Evolutionary conservation across 2,329 filamentous ascomycete genomes (phyloP), one percentile per base, ranked within the genome.

Genomic region (Monilinia aucupariae): DNA sequence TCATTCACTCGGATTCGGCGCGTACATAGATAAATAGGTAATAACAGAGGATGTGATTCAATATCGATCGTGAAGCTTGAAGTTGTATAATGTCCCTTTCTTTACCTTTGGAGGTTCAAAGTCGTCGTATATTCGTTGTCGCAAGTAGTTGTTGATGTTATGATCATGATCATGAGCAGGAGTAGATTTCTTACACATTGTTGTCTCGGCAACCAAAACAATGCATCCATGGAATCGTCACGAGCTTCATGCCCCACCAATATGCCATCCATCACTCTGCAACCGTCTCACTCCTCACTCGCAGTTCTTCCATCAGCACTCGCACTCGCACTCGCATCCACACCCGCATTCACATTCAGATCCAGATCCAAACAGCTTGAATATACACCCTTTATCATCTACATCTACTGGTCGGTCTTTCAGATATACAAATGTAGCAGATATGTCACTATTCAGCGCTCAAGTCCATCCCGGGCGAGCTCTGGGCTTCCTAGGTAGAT

Each of bases 391-490:
- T 52, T 10, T 10, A 27, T 32, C 13, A 1, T 60, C 37, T 45
- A 27, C 25, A 15, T 39, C 12, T 39, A 39, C 37, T n/a, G n/a
- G n/a, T n/a, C n/a, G n/a, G 6, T 30, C 27, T 30, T 37, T 41
- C 50, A 51, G 15, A 15, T 25, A 53, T 39, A 54, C 64, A 70
- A 59, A 72, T 71, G 69, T 62, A 59, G 52, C 62, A 30, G 63
- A 60, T 39, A 71, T 72, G 79, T 78, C 81, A 51, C 76, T 82
- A 55, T 82, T 84, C 70, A 78, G 76, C 39, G 85, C 85, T 62
- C 84, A 87, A 73, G 83, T 91, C 41, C 79, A 85, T 73, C 88
- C 88, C 22, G 85, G 86, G 71, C 85, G 66, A 85, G 87, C n/a
- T 85, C 62, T 75, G 49, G 72, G 72, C 13, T 73, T 75, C 56